A percentile compares a stretch with the other conserved stretches of the same genome.
These are phyloP conservation scores for Gardenia jasminoides DNA, from an alignment of 257 asterid genomes.

Conservation along the genomic window DNA sequence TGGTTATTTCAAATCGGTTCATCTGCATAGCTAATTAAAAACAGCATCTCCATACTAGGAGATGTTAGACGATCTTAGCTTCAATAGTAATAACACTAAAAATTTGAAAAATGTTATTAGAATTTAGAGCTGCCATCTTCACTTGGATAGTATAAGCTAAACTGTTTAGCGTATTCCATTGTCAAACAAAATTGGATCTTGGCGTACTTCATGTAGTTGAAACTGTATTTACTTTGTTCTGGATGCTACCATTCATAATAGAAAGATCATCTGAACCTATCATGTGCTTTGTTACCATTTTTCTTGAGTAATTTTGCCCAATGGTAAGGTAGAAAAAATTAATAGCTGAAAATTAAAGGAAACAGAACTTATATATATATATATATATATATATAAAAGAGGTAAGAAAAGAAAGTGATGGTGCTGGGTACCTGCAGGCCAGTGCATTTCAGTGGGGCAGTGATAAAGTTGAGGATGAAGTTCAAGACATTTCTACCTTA, in stretches of 20 bases:
- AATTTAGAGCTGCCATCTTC: neutral
- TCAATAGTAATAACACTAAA: neutral
- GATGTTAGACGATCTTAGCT: neutral
- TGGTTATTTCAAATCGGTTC: neutral
- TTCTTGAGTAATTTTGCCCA: neutral
- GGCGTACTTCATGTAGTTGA: neutral
- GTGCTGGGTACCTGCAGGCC: slow-evolving; percentile 42
- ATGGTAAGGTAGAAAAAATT: neutral
- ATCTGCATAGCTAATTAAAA: neutral
- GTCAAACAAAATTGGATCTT: neutral
- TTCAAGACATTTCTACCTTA: slow-evolving; percentile 45
- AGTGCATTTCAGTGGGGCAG: slow-evolving; percentile 34
- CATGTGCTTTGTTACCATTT: neutral
- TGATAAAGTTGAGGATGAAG: slow-evolving; percentile 35
- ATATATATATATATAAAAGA: neutral
- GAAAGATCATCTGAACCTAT: neutral
- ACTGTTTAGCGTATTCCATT: neutral
- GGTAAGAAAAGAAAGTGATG: slow-evolving; percentile 3
- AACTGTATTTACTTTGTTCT: neutral
- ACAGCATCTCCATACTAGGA: too few relatives aligned
- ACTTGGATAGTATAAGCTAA: neutral
- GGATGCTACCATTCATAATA: neutral
- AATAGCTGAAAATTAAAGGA: neutral
- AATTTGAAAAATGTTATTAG: neutral
- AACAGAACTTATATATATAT: too few relatives aligned